Percentiles rank a stretch among this genome's conserved stretches.
Conservation (phyloP, 2,329 filamentous ascomycete species). For the Cladobotryum protrusum region DNA sequence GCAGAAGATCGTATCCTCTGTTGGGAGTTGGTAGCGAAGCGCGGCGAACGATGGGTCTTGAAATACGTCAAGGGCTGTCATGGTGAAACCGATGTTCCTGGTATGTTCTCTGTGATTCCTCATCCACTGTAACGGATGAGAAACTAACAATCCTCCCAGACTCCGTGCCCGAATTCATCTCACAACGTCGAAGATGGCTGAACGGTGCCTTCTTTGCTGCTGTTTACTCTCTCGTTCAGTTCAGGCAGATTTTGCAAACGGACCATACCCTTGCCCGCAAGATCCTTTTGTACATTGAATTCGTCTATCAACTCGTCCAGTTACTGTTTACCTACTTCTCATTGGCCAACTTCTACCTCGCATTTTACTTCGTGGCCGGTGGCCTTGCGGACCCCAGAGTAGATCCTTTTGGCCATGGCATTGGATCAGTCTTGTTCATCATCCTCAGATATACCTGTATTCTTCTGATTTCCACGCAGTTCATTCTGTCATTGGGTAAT, state of each 20-base stretch:
- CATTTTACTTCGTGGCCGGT: constrained; percentile 96
- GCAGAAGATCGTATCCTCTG: constrained; percentile 86
- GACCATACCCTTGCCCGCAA: constrained; percentile 89
- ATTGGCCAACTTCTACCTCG: constrained; percentile 96
- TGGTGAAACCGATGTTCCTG: constrained; percentile 95
- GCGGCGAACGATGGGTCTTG: constrained; percentile 90
- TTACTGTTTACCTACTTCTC: constrained; percentile 97
- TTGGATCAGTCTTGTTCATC: constrained; percentile 79
- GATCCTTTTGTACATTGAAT: constrained; percentile 87
- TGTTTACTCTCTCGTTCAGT: constrained; percentile 94
- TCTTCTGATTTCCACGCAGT: constrained; percentile 86
- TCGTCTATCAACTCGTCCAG: constrained; percentile 88
- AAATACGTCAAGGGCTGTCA: constrained; percentile 97
- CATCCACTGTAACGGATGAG: neutral
- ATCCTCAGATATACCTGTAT: constrained; percentile 80
- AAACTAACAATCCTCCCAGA: constrained; percentile 48
- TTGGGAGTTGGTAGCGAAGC: constrained; percentile 93
- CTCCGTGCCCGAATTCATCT: constrained; percentile 91
- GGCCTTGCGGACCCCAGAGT: constrained; percentile 71
- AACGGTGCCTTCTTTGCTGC: constrained; percentile 99
- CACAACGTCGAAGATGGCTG: constrained; percentile 91
- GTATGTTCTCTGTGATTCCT: constrained; percentile 44
- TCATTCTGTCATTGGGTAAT: constrained; percentile 94
- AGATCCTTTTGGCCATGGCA: constrained; percentile 86
- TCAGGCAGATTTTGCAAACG: constrained; percentile 84